Conservation (phyloP, 768 basidiomycete genomes). For the Russula dissimulans region DNA sequence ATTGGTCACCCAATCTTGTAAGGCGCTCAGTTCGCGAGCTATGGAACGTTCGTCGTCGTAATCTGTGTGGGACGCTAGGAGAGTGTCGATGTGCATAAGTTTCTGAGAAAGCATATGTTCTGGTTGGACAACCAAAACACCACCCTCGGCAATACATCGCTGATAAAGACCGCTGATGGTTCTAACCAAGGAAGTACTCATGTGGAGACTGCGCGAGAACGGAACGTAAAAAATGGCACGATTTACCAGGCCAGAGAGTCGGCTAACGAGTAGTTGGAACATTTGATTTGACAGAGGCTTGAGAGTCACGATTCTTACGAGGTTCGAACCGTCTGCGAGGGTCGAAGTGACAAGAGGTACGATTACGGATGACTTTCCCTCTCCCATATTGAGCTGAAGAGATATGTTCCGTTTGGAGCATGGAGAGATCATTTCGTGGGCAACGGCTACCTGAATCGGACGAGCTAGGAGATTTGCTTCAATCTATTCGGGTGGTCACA, state of each 20-base stretch:
- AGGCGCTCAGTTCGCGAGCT: not conserved
- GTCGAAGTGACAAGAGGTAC: conserved; percentile 34
- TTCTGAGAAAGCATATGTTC: conserved; percentile 46
- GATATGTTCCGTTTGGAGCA: conserved; percentile 28
- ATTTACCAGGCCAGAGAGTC: conserved; percentile 37
- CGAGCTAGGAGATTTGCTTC: conserved; percentile 38
- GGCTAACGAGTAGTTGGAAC: conserved; percentile 39
- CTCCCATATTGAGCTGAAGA: conserved; percentile 50
- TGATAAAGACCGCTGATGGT: conserved; percentile 28
- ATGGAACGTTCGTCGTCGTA: not conserved
- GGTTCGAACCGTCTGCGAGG: conserved; percentile 35
- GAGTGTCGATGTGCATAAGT: conserved; percentile 35
- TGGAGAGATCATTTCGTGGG: conserved; percentile 40
- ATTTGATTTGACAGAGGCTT: conserved; percentile 40
- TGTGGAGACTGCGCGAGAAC: conserved; percentile 35
- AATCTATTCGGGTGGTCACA: conserved; percentile 26
- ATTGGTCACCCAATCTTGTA: not conserved
- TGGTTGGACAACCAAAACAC: conserved; percentile 42
- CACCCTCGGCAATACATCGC: conserved; percentile 32
- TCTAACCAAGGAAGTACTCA: conserved; percentile 11
- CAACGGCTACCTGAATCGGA: conserved; percentile 34
- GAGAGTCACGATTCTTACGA: conserved; percentile 43
- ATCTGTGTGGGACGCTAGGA: conserved; percentile 19
- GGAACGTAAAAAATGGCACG: conserved; percentile 42
- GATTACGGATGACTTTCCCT: conserved; percentile 48